Conservation (phyloP, 805 yeast species). For the Kuraishia ogatae region DNA sequence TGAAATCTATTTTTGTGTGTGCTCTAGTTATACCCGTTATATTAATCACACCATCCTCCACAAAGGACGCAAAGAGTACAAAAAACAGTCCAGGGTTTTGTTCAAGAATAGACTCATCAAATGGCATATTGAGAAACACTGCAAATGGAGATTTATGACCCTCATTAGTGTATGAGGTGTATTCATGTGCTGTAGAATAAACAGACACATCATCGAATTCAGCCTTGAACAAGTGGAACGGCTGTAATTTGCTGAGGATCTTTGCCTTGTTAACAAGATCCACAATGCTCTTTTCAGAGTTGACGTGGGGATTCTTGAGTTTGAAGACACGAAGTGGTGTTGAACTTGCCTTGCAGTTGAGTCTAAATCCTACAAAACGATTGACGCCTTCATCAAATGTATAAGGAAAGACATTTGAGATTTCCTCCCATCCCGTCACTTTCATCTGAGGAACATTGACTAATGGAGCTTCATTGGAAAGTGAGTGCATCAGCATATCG, state of each 20-base stretch:
- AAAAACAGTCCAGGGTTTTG: neutral
- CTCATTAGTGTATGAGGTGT: slow-evolving; percentile 41
- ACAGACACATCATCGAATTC: slow-evolving; percentile 23
- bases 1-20: slow-evolving; percentile 13
- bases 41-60: slow-evolving; percentile 11
- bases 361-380: slow-evolving; percentile 1
- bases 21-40: slow-evolving; percentile 18
- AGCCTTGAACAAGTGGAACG: slow-evolving; percentile 75
- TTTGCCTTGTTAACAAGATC: slow-evolving; percentile 60
- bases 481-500: slow-evolving; percentile 82
- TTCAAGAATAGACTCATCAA: slow-evolving; percentile 27
- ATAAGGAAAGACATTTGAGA: slow-evolving; percentile 45
- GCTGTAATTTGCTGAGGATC: slow-evolving; percentile 67
- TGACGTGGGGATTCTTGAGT: neutral
- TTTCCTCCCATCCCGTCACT: slow-evolving; percentile 61
- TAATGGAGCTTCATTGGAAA: slow-evolving; percentile 78
- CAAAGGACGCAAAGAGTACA: slow-evolving; percentile 3
- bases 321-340: neutral
- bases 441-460: slow-evolving; percentile 56
- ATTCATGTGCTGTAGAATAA: slow-evolving; percentile 67
- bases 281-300: slow-evolving; percentile 3
- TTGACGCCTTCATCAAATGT: slow-evolving; percentile 24
- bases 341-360: neutral
- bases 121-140: slow-evolving; percentile 52
- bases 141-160: slow-evolving; percentile 53